Percentiles rank a stretch among this genome's conserved stretches.
Conservation (phyloP, 2,329 filamentous ascomycete species). For the Lachnellula suecica region DNA sequence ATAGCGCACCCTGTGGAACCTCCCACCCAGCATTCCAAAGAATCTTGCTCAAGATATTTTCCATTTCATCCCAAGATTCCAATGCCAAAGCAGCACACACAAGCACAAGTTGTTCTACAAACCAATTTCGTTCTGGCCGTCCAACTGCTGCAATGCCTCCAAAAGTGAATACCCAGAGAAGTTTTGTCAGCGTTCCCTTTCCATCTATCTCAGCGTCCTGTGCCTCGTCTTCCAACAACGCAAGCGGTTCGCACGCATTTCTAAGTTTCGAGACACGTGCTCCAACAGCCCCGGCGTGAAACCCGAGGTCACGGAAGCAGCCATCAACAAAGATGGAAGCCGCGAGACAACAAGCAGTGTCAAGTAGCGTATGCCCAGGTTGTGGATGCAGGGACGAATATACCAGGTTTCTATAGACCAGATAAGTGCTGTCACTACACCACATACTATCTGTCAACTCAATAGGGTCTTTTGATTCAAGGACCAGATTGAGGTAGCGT, state of each 20-base stretch:
- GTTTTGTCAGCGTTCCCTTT: background rate
- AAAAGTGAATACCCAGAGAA: constrained; percentile 11
- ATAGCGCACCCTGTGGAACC: background rate
- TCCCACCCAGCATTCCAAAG: background rate
- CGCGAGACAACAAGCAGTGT: background rate
- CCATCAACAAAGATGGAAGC: background rate
- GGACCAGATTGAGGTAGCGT: background rate
- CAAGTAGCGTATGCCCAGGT: background rate
- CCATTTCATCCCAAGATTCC: constrained; percentile 1
- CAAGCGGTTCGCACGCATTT: background rate
- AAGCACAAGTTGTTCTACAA: constrained; percentile 4
- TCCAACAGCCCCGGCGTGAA: background rate
- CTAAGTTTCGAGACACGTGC: background rate
- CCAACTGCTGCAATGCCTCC: constrained; percentile 9
- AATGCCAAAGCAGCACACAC: background rate
- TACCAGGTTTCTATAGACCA: background rate
- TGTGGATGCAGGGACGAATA: background rate
- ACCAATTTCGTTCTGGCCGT: constrained; percentile 9
- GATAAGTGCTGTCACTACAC: background rate
- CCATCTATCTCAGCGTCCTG: background rate
- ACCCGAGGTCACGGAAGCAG: background rate
- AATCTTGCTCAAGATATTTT: background rate
- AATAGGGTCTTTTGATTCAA: background rate
- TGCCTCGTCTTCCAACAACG: background rate
- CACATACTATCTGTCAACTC: background rate